phyloP scores from a whole-genome alignment of 2,329 filamentous ascomycete species.

The Fusarium humuli region DNA sequence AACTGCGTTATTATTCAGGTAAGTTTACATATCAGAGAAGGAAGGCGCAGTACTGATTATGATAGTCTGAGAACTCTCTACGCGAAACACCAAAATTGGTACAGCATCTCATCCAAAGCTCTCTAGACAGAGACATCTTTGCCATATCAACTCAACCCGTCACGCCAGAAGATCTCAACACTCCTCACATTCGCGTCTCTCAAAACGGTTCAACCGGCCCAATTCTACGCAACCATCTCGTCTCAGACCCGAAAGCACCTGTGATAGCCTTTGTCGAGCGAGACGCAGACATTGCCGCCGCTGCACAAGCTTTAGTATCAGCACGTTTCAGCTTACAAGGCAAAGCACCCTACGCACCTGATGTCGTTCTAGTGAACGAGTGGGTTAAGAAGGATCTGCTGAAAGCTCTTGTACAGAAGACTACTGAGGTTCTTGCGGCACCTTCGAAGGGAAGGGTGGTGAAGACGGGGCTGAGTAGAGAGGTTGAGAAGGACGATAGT shows the following conservation, averaged over 20 bases:
- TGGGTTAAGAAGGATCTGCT: conserved; percentile 42
- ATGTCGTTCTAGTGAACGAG: conserved; percentile 39
- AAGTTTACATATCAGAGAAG: neutral
- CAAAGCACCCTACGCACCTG: conserved; percentile 38
- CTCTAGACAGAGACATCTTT: conserved; percentile 25
- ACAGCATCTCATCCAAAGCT: conserved; percentile 2
- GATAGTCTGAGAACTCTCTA: conserved; percentile 1
- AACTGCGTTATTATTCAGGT: conserved; percentile 39
- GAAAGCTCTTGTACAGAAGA: conserved; percentile 24
- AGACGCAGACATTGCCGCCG: conserved; percentile 34
- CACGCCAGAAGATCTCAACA: neutral
- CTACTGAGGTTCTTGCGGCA: conserved; percentile 6
- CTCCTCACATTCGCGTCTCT: conserved; percentile 13
- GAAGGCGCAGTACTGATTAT: too few relatives aligned
- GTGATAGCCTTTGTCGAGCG: conserved; percentile 37
- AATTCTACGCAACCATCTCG: conserved; percentile 1
- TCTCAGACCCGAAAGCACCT: conserved; percentile 15
- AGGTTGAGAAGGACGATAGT: conserved; percentile 22
- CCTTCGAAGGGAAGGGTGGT: neutral
- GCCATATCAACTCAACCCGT: conserved; percentile 1
- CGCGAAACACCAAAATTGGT: conserved; percentile 18
- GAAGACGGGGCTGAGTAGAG: neutral
- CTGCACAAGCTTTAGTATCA: conserved; percentile 28
- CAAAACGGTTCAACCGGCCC: conserved; percentile 18
- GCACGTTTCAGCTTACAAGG: conserved; percentile 33